Base-by-base conservation (phyloP, 805 yeast genomes). In the Wickerhamomyces hampshirensis region DNA sequence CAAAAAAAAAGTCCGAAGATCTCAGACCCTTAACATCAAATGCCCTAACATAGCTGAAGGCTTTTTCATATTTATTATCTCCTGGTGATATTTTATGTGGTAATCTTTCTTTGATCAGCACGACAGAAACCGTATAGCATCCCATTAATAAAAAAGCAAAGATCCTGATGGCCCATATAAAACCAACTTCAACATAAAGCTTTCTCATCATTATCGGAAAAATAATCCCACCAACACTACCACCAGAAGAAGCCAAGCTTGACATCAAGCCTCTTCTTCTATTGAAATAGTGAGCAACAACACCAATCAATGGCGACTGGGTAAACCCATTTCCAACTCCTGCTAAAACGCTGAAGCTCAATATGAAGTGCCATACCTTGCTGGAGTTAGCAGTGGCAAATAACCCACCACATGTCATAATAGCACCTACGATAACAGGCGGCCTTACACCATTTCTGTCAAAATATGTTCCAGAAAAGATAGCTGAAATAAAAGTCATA, bases 241-340 rank as follows among this genome's bases (percentile, higher is more conserved):
- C 79, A 27, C 80, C 80, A 17, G 65, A 62, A 6, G 71, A 63
- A 0, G 75, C 67, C 3, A 71, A 30, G 1, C 75, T 73, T 7
- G 60, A 57, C 16, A 78, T 80, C 35, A 66, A 58, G 3, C 83
- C 87, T 50, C 86, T 63, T 43, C 62, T 74, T 31, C 55, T 63
- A 34, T 66, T 62, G 50, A 80, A 81, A 73, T 84, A 81, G 44
- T 80, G 87, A 19, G 79, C 71, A 8, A 80, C 65, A 11, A 73
- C 75, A 11, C 83, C 74, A 6, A 80, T 58, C 24, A 74, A 55
- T 1, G 86, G 85, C 16, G 77, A 67, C 54, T 75, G 62, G 19
- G 77, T 59, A 15, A 77, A 54, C 2, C 81, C 81, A 34, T 69
- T 66, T 0, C 84, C 85, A 12, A 75, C 40, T 3, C 86, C 87